Evolutionary conservation across 768 basidiomycete species (phyloP).

Genomic region (Panaeolus cyanescens): DNA sequence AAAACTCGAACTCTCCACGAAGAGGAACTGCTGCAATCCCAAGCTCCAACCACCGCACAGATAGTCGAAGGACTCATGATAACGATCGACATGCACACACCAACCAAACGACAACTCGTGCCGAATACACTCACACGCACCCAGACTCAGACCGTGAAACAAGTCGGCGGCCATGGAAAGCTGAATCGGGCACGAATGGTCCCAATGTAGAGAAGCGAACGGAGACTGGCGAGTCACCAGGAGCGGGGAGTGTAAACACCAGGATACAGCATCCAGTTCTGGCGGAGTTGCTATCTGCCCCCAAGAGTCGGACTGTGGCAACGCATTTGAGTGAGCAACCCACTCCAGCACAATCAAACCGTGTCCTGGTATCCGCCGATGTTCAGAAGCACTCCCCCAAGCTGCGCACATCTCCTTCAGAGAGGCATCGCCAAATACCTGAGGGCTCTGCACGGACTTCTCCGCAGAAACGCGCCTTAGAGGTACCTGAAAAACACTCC

Average conservation of each 20-base stretch:
- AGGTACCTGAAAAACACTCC: neutral
- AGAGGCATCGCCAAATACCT: neutral
- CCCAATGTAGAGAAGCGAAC: neutral
- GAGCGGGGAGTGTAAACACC: constrained; percentile 3
- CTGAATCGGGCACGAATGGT: neutral
- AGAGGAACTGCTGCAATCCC: neutral
- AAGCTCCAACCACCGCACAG: neutral
- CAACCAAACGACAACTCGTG: neutral
- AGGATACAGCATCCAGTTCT: constrained; percentile 33
- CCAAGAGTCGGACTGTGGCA: neutral
- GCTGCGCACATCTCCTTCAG: neutral
- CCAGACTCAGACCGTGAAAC: neutral
- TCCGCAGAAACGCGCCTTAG: neutral
- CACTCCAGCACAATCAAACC: neutral
- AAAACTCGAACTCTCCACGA: neutral
- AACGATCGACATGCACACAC: neutral
- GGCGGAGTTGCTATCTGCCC: constrained; percentile 35
- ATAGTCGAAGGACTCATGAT: neutral
- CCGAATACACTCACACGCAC: neutral
- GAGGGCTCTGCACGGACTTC: neutral
- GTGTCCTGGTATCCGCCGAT: neutral
- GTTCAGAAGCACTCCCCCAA: neutral
- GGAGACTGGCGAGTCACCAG: neutral
- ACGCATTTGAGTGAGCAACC: neutral
- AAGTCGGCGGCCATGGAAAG: neutral